Evolutionary conservation across 805 yeast genomes (phyloP), one percentile per base, ranked within the genome.

Genomic region (Tetrapisispora taiwanensis): DNA sequence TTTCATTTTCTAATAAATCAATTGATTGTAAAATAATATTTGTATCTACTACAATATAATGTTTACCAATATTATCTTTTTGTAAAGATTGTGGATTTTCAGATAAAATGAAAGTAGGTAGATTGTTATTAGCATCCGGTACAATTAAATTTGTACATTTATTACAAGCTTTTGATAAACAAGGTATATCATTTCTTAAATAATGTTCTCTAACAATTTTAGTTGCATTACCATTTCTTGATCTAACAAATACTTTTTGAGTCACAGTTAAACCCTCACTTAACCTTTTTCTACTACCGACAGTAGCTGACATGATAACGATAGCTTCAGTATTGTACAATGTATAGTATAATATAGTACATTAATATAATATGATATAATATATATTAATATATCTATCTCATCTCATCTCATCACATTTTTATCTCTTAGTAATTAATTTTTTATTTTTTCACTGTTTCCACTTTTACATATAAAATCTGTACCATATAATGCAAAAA

Each of bases 201-300:
- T 92, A 92, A 63, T 90, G 98, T 60, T 92, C 99, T 52, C 97
- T 74, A 9, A 90, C 95, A 24, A 92, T 75, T 61, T 92, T 53
- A 30, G 88, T 74, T 5, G 97, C 96, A 37, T 81, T 81, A 9
- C 97, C 97, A 49, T 83, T 79, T 55, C 92, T 74, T 2, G 96
- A 85, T 54, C 96, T 70, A 45, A 92, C 95, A 67, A 84, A 90
- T 14, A 92, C 95, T 63, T 90, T 90, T 39, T 83, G 84, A 0
- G 92, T 81, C 28, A 83, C 92, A 3, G 83, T 71, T 20, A 76
- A 61, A 1, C 81, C 81, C 4, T 70, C 69, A 1, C 73, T 56
- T 1, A 75, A 61, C 41, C 76, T 65, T 52, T 73, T 68, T n/a
- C 53, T 45, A 30, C 48, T 45, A 36, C 36, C 41, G 18, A 46